A percentile compares a stretch with the other conserved stretches of the same genome.
These are phyloP conservation scores for Venturia oleaginea DNA, from an alignment of 2,329 filamentous ascomycete species.

Conservation along the genomic window DNA sequence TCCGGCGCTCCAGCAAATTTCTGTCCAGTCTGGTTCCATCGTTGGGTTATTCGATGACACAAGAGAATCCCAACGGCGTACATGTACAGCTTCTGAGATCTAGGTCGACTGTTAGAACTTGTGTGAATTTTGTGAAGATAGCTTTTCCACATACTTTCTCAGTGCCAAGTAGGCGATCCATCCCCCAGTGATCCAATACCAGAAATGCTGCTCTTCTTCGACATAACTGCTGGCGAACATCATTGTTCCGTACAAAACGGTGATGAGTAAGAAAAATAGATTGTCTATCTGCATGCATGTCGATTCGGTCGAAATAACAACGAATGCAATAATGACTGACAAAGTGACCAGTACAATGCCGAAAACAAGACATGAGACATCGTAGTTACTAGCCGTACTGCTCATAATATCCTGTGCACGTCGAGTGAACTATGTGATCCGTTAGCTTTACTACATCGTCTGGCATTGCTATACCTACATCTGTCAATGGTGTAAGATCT, in stretches of 20 bases:
- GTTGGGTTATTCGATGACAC: slow-evolving; percentile 56
- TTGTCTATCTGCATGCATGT: slow-evolving; percentile 42
- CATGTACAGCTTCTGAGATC: neutral
- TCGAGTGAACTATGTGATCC: slow-evolving; percentile 48
- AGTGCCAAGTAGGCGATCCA: slow-evolving; percentile 51
- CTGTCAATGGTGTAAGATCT: neutral
- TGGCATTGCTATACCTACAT: neutral
- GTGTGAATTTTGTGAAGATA: neutral
- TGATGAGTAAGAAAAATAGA: slow-evolving; percentile 28
- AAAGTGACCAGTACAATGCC: slow-evolving; percentile 36
- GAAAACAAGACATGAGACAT: slow-evolving; percentile 52
- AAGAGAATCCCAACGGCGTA: slow-evolving; percentile 40
- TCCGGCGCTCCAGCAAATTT: slow-evolving; percentile 90
- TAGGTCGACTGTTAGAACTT: neutral
- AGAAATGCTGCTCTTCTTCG: slow-evolving; percentile 97
- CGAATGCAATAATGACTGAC: slow-evolving; percentile 32
- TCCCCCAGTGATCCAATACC: slow-evolving; percentile 79
- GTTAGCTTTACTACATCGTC: neutral
- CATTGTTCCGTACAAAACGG: slow-evolving; percentile 60
- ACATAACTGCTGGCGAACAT: slow-evolving; percentile 99
- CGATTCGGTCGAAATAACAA: slow-evolving; percentile 22
- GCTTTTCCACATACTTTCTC: slow-evolving; percentile 21
- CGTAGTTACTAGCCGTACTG: slow-evolving; percentile 85
- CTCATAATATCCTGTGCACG: slow-evolving; percentile 73
- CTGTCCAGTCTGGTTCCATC: slow-evolving; percentile 96